These are phyloP conservation scores for Eremothecium gossypii DNA, from an alignment of 1,139 yeast species.

Conservation along the genomic window DNA sequence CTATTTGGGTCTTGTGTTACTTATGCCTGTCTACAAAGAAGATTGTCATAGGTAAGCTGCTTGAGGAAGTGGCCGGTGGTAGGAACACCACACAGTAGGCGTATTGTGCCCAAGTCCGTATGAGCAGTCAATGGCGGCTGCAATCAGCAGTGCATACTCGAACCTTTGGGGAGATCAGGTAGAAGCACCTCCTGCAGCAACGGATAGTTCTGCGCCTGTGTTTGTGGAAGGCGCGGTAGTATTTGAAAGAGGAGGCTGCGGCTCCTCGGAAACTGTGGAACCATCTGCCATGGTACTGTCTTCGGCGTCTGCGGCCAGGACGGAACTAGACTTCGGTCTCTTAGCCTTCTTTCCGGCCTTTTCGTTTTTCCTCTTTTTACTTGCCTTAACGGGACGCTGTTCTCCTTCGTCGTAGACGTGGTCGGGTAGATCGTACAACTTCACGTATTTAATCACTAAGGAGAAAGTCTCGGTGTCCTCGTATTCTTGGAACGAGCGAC, in stretches of 20 bases:
- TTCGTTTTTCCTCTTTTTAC: slow-evolving; percentile 33
- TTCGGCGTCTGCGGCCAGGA: neutral
- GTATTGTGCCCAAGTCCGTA: neutral
- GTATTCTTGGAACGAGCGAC: slow-evolving; percentile 67
- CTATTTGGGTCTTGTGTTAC: neutral
- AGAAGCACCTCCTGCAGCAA: slow-evolving; percentile 3
- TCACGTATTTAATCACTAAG: slow-evolving; percentile 66
- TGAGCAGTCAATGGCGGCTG: neutral
- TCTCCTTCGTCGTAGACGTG: slow-evolving; percentile 81
- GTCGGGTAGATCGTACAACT: slow-evolving; percentile 70
- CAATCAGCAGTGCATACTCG: too few species aligned
- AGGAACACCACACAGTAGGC: neutral
- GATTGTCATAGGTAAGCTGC: neutral
- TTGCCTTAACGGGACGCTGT: slow-evolving; percentile 54
- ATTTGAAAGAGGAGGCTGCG: neutral
- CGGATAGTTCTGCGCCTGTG: slow-evolving; percentile 1
- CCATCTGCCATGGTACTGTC: slow-evolving; percentile 3
- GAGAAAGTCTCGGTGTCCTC: slow-evolving; percentile 47
- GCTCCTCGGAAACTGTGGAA: slow-evolving; percentile 2
- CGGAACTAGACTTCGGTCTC: slow-evolving; percentile 10
- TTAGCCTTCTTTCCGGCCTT: slow-evolving; percentile 27
- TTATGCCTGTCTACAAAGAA: neutral
- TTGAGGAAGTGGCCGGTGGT: neutral
- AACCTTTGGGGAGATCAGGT: neutral
- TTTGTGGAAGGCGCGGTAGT: neutral